Conservation (phyloP, 2,329 filamentous ascomycete species). For the Colletotrichum siamense region DNA sequence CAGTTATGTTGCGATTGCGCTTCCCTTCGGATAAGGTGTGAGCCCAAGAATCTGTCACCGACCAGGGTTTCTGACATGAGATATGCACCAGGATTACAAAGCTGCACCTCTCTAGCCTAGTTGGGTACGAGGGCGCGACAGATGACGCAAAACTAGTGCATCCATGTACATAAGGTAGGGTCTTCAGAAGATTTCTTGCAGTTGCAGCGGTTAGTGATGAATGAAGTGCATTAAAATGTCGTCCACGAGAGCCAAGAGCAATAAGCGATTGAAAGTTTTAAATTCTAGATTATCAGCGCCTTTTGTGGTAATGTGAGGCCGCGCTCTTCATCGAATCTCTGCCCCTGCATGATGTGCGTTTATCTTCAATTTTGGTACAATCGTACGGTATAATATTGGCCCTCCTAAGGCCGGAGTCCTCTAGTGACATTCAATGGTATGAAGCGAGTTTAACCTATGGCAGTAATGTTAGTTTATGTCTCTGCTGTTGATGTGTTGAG, state of each 20-base stretch:
- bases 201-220: not conserved
- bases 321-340: not conserved
- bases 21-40: not conserved
- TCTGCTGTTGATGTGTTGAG: not conserved
- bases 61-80: not conserved
- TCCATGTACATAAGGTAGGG: not conserved
- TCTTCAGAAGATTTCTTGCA: not conserved
- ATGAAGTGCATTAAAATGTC: not conserved
- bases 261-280: not conserved
- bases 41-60: not conserved
- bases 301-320: not conserved
- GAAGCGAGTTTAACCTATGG: not conserved
- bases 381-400: not conserved
- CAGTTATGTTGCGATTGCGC: not conserved
- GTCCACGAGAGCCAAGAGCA: not conserved
- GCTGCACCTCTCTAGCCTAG: not conserved
- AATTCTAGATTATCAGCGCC: not conserved
- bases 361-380: not conserved
- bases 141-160: not conserved
- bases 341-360: not conserved
- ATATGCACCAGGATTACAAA: not conserved
- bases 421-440: not conserved
- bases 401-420: fast-evolving
- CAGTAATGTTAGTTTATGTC: not conserved
- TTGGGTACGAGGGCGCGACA: not conserved